A percentile compares a stretch with the other conserved stretches of the same genome.
phyloP scores from a whole-genome alignment of 108 stramenopile genomes.

The Discostella stelligeroides region DNA sequence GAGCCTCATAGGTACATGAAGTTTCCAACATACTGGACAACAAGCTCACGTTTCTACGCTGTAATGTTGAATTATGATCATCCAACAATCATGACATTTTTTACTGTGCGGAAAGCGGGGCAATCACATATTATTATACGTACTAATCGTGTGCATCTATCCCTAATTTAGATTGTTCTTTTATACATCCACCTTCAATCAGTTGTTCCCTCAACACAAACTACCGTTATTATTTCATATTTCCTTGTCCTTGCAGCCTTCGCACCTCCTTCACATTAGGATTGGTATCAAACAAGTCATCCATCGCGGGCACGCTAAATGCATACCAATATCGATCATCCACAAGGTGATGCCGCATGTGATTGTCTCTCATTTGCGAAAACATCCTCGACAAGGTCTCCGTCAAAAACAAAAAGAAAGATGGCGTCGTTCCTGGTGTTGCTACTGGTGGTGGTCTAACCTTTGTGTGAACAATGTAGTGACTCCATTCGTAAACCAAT shows the following conservation, averaged over 20 bases:
- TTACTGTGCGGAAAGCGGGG: too few species aligned
- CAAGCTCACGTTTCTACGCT: too few species aligned
- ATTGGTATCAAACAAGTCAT: conserved; percentile 71
- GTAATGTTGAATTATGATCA: too few species aligned
- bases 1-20: too few species aligned
- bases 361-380: conserved; percentile 58
- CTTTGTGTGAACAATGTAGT: conserved; percentile 74
- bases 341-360: conserved; percentile 66
- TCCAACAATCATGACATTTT: too few species aligned
- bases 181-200: too few species aligned
- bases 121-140: too few species aligned
- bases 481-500: conserved; percentile 71
- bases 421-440: too few species aligned
- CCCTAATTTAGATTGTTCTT: too few species aligned
- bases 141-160: too few species aligned
- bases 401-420: background rate
- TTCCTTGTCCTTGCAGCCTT: background rate
- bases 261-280: conserved; percentile 43
- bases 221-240: too few species aligned
- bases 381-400: conserved; percentile 12
- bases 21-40: too few species aligned
- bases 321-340: conserved; percentile 65
- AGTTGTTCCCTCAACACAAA: background rate
- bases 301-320: conserved; percentile 62
- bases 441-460: conserved; percentile 47